Evolutionary conservation across 352 stramenopile species (phyloP).

Genomic region (Pythium oligandrum): DNA sequence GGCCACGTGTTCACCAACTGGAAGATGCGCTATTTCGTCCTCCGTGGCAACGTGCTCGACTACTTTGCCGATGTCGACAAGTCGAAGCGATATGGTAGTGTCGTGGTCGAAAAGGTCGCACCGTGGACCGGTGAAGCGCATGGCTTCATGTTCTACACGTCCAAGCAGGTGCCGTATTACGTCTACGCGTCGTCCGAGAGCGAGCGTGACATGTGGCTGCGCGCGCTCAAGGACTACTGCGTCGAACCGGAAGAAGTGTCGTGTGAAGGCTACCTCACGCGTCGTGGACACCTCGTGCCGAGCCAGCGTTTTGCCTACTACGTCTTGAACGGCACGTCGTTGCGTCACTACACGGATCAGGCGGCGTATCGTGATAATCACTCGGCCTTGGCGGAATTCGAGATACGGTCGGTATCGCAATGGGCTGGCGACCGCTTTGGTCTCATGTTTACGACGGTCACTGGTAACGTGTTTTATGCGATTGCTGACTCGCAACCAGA

Average conservation of each 20-base stretch:
- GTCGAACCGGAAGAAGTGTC: constrained; percentile 81
- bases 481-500: constrained; percentile 69
- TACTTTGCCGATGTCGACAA: constrained; percentile 86
- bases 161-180: constrained; percentile 87
- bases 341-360: constrained; percentile 82
- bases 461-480: constrained; percentile 81
- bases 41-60: constrained; percentile 76
- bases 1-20: constrained; percentile 88
- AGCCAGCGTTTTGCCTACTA: constrained; percentile 87
- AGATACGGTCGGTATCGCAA: constrained; percentile 64
- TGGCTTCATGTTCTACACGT: constrained; percentile 89
- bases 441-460: constrained; percentile 84
- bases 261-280: constrained; percentile 85
- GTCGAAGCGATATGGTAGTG: constrained; percentile 78
- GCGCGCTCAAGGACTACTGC: constrained; percentile 81
- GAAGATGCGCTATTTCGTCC: constrained; percentile 88
- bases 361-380: constrained; percentile 82
- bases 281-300: constrained; percentile 79
- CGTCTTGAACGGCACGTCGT: constrained; percentile 73
- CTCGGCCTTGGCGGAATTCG: constrained; percentile 80
- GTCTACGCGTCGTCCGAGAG: constrained; percentile 81
- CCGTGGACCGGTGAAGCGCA: constrained; percentile 81
- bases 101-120: constrained; percentile 83
- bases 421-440: constrained; percentile 82
- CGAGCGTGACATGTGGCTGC: constrained; percentile 75